Conservation (phyloP, 208 protist species). For the Leishmania turanica region DNA sequence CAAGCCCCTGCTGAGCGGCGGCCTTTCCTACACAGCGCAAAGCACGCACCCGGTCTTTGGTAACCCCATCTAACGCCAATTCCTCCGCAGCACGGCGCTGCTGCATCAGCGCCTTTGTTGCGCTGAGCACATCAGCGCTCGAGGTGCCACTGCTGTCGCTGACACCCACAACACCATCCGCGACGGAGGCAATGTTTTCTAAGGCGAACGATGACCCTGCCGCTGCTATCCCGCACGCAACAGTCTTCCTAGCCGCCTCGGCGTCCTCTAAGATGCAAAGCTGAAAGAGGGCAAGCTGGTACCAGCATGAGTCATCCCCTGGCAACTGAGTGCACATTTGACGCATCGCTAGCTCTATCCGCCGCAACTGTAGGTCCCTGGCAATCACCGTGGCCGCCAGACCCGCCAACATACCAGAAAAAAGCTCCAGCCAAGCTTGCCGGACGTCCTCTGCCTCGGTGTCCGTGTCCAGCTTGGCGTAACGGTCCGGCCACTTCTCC, state of each 20-base stretch:
- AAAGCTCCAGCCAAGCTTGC: constrained; percentile 49
- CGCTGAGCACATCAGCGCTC: background rate
- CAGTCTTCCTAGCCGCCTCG: constrained; percentile 42
- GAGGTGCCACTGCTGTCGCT: background rate
- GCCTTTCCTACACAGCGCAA: constrained; percentile 66
- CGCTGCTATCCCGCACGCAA: constrained; percentile 31
- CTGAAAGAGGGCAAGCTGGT: constrained; percentile 77
- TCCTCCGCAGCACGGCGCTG: constrained; percentile 34
- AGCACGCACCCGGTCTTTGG: constrained; percentile 35
- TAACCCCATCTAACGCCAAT: constrained; percentile 7
- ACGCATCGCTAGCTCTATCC: constrained; percentile 80
- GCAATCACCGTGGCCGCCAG: constrained; percentile 27
- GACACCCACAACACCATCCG: background rate
- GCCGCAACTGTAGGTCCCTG: constrained; percentile 56
- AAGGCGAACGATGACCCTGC: constrained; percentile 60
- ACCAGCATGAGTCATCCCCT: constrained; percentile 71
- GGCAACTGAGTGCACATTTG: constrained; percentile 80
- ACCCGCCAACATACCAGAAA: constrained; percentile 41
- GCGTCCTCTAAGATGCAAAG: constrained; percentile 50
- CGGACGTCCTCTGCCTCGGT: constrained; percentile 36
- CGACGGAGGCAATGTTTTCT: constrained; percentile 32
- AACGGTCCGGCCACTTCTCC: constrained; percentile 77
- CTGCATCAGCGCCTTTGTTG: constrained; percentile 18
- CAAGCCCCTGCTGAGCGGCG: constrained; percentile 52
- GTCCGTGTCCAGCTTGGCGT: constrained; percentile 39